Evolutionary conservation across 2,329 filamentous ascomycete species (phyloP), one percentile per base, ranked within the genome.

Genomic region (Graphilbum fragrans): DNA sequence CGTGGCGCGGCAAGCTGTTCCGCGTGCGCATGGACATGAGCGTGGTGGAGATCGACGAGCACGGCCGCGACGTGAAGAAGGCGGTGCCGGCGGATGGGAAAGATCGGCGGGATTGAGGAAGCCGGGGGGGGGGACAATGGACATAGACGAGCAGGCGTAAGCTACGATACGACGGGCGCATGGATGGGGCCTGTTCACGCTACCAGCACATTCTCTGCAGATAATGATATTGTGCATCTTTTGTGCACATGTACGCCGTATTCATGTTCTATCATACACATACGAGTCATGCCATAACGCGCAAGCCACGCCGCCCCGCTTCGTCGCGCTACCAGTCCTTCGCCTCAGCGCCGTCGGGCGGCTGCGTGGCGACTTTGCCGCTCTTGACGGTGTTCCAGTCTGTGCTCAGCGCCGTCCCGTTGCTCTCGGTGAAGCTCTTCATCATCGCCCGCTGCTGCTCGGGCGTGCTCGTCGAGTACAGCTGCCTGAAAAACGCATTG

Each of bases 391-490:
- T 83, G 10, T 65, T 62, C 92, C 92, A 98, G 57, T 90, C 86
- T 0, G 92, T 98, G 60, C 86, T 95, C 38, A 98, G 65, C 3
- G 84, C 75, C 0, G 92, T 98, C 5, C 92, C 92, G 51, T 93
- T 92, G 60, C 88, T 95, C 68, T 98, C 90, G 14, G 78, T 71
- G 55, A 86, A 96, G 56, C 86, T 94, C 74, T 98, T 98, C 77
- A 93, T 86, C 92, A 98, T 98, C 9, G 92, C 92, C 2, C 87
- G 77, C 55, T 79, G 78, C 44, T 86, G 85, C 52, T 98, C 90
- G 0, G 80, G 76, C 38, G 82, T 78, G 0, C 86, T 79, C 29
- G 67, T 69, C 47, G 82, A 77, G 63, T 90, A 96, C 2, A 98
- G 67, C 54, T 82, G 80, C 69, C 93, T 92, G 69, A 98, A 98